Conservation (phyloP, 1,284 basidiomycete genomes). For the Trichosporon sp. region DNA sequence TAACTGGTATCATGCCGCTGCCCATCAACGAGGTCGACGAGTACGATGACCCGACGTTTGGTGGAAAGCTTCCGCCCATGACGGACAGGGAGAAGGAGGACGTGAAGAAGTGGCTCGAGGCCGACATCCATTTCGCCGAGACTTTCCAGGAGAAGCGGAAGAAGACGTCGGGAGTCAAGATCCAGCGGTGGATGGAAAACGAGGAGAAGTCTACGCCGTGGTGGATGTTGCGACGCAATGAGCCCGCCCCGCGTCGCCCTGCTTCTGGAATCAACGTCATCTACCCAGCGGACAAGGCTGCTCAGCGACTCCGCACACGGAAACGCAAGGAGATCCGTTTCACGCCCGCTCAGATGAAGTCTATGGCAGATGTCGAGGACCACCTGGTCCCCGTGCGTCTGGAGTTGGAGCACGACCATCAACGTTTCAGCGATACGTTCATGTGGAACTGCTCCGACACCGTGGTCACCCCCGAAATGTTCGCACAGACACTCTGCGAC, state of each 20-base stretch:
- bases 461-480: constrained; percentile 78
- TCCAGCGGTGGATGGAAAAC: constrained; percentile 47
- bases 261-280: constrained; percentile 57
- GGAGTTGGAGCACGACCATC: constrained; percentile 85
- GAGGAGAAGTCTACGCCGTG: constrained; percentile 50
- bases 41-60: constrained; percentile 49
- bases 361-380: constrained; percentile 45
- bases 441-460: constrained; percentile 96
- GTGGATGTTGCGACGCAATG: constrained; percentile 40
- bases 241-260: constrained; percentile 12
- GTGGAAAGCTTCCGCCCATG: constrained; percentile 56
- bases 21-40: constrained; percentile 52
- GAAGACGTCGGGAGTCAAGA: constrained; percentile 28
- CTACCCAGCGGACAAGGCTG: constrained; percentile 54
- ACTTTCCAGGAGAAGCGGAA: constrained; percentile 42
- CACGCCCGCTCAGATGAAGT: constrained; percentile 41
- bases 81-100: constrained; percentile 50
- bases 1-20: constrained; percentile 61
- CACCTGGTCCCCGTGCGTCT: constrained; percentile 83
- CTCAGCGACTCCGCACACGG: constrained; percentile 49
- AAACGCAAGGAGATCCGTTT: constrained; percentile 57
- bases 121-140: constrained; percentile 51
- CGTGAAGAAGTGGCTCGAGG: constrained; percentile 55
- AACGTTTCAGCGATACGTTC: constrained; percentile 91
- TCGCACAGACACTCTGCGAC: constrained; percentile 84